Conservation (phyloP, 1,284 basidiomycete species). For the Austroboletus novae-zelandiae region DNA sequence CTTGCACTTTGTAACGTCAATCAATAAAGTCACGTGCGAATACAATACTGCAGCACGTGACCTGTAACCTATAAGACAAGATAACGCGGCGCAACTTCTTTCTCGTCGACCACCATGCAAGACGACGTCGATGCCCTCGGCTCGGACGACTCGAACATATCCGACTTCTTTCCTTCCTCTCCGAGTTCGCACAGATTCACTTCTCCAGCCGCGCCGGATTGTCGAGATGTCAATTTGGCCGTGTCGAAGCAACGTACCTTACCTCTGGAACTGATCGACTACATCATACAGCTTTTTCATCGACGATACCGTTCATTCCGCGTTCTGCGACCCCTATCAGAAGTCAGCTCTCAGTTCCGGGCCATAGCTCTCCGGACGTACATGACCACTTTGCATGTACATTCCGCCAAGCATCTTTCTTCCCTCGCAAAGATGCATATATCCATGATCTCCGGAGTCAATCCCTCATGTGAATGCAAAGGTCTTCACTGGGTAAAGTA, state of each 20-base stretch:
- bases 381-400: slow-evolving; percentile 22
- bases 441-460: slow-evolving; percentile 19
- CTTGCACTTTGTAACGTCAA: slow-evolving; percentile 4
- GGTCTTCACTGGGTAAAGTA: slow-evolving; percentile 32
- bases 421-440: slow-evolving; percentile 24
- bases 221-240: background rate
- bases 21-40: slow-evolving; percentile 17
- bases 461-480: background rate
- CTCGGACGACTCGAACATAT: slow-evolving; percentile 18
- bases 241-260: slow-evolving; percentile 12
- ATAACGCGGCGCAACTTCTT: background rate
- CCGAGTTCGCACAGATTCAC: slow-evolving; percentile 23
- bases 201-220: slow-evolving; percentile 20
- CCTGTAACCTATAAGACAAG: background rate
- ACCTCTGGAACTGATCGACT: slow-evolving; percentile 27
- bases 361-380: slow-evolving; percentile 24
- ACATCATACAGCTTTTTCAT: slow-evolving; percentile 26
- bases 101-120: slow-evolving; percentile 16
- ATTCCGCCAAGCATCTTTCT: slow-evolving; percentile 21
- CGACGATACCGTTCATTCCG: slow-evolving; percentile 16
- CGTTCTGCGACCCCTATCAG: slow-evolving; percentile 23
- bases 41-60: slow-evolving; percentile 16
- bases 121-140: background rate
- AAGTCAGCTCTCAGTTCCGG: slow-evolving; percentile 24
- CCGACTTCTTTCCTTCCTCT: slow-evolving; percentile 18